Evolutionary conservation across 768 basidiomycete species (phyloP).

Genomic region (Cyclocybe aegerita): DNA sequence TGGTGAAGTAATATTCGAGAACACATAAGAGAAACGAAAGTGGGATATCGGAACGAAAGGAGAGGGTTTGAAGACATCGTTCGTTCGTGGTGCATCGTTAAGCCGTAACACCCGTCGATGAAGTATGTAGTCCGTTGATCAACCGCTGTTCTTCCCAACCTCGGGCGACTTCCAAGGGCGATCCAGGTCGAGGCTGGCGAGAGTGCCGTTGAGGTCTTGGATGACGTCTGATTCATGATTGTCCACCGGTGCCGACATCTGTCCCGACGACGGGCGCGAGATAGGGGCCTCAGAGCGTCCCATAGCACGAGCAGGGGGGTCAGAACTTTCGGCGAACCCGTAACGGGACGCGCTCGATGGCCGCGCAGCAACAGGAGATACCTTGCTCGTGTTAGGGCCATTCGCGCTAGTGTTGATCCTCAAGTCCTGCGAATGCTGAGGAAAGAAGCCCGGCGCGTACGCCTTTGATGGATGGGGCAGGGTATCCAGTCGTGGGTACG

Average conservation of each 20-base stretch:
- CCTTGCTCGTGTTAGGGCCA: constrained; percentile 24
- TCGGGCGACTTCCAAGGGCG: constrained; percentile 29
- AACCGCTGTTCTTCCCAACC: constrained; percentile 11
- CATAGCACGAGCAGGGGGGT: constrained; percentile 35
- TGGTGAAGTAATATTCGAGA: constrained; percentile 26
- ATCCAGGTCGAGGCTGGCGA: constrained; percentile 74
- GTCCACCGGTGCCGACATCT: constrained; percentile 25
- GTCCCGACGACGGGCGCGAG: constrained; percentile 55
- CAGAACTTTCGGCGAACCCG: constrained; percentile 44
- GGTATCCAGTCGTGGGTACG: constrained; percentile 35
- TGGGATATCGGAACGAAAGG: constrained; percentile 6
- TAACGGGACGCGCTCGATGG: constrained; percentile 47
- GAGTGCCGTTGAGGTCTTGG: constrained; percentile 72
- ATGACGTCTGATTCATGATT: constrained; percentile 50
- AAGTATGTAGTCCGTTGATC: neutral
- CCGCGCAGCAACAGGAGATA: constrained; percentile 43
- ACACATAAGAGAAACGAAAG: constrained; percentile 18
- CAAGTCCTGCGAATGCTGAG: constrained; percentile 36
- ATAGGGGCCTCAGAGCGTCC: constrained; percentile 48
- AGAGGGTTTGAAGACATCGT: constrained; percentile 6
- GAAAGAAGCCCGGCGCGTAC: constrained; percentile 52
- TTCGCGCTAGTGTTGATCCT: constrained; percentile 25
- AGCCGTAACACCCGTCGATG: neutral
- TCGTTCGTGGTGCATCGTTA: constrained; percentile 10
- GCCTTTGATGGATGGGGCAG: constrained; percentile 49